phyloP scores from a whole-genome alignment of 345 rosid species.

The Excoecaria agallocha region DNA sequence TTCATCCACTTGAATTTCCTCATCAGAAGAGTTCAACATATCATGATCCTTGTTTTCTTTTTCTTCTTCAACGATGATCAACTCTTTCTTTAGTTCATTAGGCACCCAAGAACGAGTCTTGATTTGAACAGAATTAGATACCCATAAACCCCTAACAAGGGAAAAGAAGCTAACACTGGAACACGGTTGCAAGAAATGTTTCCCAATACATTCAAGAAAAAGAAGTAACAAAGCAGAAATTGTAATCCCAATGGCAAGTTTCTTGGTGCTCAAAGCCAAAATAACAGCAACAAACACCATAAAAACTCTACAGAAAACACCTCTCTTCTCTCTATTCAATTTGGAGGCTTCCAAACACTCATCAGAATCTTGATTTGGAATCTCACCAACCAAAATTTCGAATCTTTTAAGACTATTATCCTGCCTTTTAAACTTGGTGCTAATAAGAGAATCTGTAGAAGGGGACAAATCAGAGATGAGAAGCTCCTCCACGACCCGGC shows the following conservation, averaged over 20 bases:
- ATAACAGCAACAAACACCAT: slow-evolving; percentile 50
- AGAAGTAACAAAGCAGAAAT: slow-evolving; percentile 57
- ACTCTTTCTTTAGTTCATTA: not conserved
- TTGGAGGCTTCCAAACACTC: not conserved
- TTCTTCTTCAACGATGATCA: not conserved
- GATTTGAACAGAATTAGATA: not conserved
- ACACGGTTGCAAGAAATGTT: slow-evolving; percentile 31
- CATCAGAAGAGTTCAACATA: not conserved
- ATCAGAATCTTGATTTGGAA: not conserved
- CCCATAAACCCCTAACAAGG: not conserved
- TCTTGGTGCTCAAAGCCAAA: slow-evolving; percentile 52
- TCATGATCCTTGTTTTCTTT: not conserved
- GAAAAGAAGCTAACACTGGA: slow-evolving; percentile 9
- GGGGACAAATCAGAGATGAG: slow-evolving; percentile 17
- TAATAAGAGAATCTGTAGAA: not conserved
- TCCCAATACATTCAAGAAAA: slow-evolving; percentile 44
- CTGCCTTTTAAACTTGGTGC: no score
- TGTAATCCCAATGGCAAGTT: slow-evolving; percentile 54
- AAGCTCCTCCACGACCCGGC: slow-evolving; percentile 13
- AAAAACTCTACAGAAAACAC: slow-evolving; percentile 30
- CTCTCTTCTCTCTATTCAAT: slow-evolving; percentile 21
- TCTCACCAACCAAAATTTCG: slow-evolving; percentile 6
- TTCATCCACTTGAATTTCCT: slow-evolving; percentile 29
- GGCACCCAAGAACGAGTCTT: not conserved
- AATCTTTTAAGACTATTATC: not conserved